These are phyloP conservation scores for Leccinum ochraceum DNA, from an alignment of 768 basidiomycete genomes.

Conservation along the genomic window DNA sequence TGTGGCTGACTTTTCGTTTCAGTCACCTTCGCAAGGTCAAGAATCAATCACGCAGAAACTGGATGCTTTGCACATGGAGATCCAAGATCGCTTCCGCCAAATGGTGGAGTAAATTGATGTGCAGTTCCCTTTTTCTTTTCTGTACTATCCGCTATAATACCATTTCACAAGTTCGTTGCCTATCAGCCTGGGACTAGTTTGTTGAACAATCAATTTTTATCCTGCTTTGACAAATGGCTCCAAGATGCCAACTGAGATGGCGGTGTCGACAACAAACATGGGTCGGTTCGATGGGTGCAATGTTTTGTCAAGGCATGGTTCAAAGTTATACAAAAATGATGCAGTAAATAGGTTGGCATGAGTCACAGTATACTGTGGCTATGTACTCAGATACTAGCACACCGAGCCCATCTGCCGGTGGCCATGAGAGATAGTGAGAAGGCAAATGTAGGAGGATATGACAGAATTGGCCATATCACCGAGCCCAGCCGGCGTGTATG, in stretches of 20 bases:
- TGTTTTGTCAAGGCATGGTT: not conserved
- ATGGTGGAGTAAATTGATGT: conserved; percentile 61
- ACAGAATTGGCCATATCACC: too few species aligned
- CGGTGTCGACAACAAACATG: not conserved
- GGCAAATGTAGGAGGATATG: too few species aligned
- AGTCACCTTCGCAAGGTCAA: conserved; percentile 92
- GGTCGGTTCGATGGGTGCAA: not conserved
- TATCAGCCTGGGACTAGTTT: not conserved
- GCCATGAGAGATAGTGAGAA: too few species aligned
- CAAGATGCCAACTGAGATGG: not conserved
- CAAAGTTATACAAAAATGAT: not conserved
- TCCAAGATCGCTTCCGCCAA: conserved; percentile 90
- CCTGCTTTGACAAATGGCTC: not conserved
- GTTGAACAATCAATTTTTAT: not conserved
- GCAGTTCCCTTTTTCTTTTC: not conserved
- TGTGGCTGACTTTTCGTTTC: conserved; percentile 13
- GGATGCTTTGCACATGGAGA: conserved; percentile 79
- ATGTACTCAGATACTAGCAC: too few species aligned
- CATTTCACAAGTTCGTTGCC: not conserved
- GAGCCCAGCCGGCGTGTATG: too few species aligned
- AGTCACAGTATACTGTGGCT: too few species aligned
- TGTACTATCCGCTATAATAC: conserved; percentile 31
- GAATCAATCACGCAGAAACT: conserved; percentile 80
- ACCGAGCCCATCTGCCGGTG: too few species aligned
- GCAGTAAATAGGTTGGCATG: not conserved